A percentile compares a stretch with the other conserved stretches of the same genome.
phyloP scores from a whole-genome alignment of 2,329 filamentous ascomycete genomes.

The Fusarium sp. region DNA sequence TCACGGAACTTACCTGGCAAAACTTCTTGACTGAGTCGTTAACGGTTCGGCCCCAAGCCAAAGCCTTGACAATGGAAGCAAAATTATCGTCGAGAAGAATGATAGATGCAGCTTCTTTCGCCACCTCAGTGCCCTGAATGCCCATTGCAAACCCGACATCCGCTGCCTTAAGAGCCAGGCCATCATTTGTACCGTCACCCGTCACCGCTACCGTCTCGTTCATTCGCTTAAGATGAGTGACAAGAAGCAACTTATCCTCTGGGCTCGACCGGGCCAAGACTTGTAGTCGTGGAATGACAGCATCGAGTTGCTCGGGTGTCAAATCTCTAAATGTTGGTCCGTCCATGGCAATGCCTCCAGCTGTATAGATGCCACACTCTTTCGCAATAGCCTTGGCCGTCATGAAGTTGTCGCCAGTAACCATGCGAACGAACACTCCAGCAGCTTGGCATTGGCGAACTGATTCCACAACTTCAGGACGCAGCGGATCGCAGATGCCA shows the following conservation, averaged over 20 bases:
- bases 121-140: conserved; percentile 74
- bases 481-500: conserved; percentile 74
- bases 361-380: conserved; percentile 73
- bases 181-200: conserved; percentile 77
- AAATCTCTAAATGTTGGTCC: conserved; percentile 72
- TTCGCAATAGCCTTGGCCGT: conserved; percentile 75
- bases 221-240: conserved; percentile 65
- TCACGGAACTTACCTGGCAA: conserved; percentile 62
- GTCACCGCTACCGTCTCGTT: conserved; percentile 73
- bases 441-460: conserved; percentile 71
- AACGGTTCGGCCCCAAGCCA: conserved; percentile 77
- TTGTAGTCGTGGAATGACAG: conserved; percentile 62
- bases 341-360: conserved; percentile 74
- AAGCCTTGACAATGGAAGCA: conserved; percentile 73
- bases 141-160: conserved; percentile 79
- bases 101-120: conserved; percentile 77
- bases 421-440: conserved; percentile 73
- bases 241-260: conserved; percentile 70
- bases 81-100: conserved; percentile 78
- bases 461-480: conserved; percentile 70
- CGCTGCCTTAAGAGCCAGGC: conserved; percentile 73
- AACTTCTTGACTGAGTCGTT: conserved; percentile 78
- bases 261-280: conserved; percentile 71
- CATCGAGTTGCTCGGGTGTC: conserved; percentile 64
- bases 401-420: conserved; percentile 65